Base-by-base conservation (phyloP, 225 moss, liverwort and hornwort genomes). In the Anthoceros angustus region DNA sequence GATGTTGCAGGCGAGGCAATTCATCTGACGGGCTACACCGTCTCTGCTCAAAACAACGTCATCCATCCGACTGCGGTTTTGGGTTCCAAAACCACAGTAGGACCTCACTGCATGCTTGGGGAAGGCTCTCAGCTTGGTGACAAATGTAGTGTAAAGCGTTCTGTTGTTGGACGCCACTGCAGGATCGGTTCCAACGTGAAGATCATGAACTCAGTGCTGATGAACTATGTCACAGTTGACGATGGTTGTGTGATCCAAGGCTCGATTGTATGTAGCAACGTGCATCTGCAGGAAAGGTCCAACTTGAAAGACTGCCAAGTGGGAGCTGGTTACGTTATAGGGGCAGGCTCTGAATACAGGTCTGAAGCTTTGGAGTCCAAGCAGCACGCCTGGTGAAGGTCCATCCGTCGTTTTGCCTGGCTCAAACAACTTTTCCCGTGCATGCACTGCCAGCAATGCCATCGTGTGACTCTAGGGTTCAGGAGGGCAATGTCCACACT, bases 171-270 rank as follows among this genome's bases (percentile, higher is more conserved):
- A 69, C 77, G 90, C 70, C 91, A 95, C 76, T 95, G 95, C 64
- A 83, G 91, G 75, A 88, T 95, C 65, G 95, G 95, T 42, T 95
- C 95, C 12, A 91, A 91, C 64, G 95, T 95, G 50, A 95, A 86
- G 65, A 85, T 95, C 64, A 86, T 85, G 62, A 95, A 95, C 70
- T 95, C 95, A 15, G 95, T 95, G 70, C 83, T 95, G 21, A 90
- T 95, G 95, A 77, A 95, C 65, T 78, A 95, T 73, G 95, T 95
- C 38, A 91, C 79, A n/a, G 79, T 95, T 39, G 91, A 91, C 63
- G 91, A 95, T 71, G 80, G 83, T 60, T 88, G 91, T 62, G 85
- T 86, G 41, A 91, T 95, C 63, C 95, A 95, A 72, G 82, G 86
- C 63, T 95, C 90, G 38, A 86, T 91, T 5, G 71, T 95, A 9